These are phyloP conservation scores for Acer saccharum DNA, from an alignment of 345 rosid genomes.

Conservation along the genomic window DNA sequence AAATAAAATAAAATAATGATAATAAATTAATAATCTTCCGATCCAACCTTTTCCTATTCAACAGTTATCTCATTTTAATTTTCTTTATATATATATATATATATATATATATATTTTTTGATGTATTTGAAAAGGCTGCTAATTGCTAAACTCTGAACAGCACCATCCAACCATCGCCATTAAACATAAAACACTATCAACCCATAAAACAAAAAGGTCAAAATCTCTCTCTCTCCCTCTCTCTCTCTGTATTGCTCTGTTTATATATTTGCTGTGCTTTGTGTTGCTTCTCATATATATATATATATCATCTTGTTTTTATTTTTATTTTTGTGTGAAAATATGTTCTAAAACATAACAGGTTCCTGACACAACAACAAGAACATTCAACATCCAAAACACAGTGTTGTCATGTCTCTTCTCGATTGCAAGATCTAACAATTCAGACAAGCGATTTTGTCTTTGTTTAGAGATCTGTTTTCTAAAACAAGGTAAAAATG, in stretches of 20 bases:
- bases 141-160: slow-evolving; percentile 26
- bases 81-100: too few relatives aligned
- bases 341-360: background rate
- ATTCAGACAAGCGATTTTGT: background rate
- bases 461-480: slow-evolving; percentile 7
- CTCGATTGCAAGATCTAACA: slow-evolving; percentile 1
- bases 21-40: too few relatives aligned
- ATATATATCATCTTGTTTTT: background rate
- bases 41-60: too few relatives aligned
- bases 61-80: too few relatives aligned
- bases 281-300: background rate
- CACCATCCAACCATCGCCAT: slow-evolving; percentile 14
- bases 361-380: background rate
- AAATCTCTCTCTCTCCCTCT: slow-evolving; percentile 32
- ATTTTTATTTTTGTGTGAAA: background rate
- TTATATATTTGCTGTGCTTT: background rate
- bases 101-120: too few relatives aligned
- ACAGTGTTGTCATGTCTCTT: background rate
- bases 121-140: slow-evolving; percentile 18
- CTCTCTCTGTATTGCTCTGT: background rate
- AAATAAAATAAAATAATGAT: too few relatives aligned
- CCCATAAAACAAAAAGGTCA: slow-evolving; percentile 21
- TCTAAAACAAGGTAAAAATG: slow-evolving; percentile 27
- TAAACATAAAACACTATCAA: background rate
- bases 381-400: background rate